Evolutionary conservation across 768 basidiomycete species (phyloP), one percentile per base, ranked within the genome.

Genomic region (Rhizopogon sp.): DNA sequence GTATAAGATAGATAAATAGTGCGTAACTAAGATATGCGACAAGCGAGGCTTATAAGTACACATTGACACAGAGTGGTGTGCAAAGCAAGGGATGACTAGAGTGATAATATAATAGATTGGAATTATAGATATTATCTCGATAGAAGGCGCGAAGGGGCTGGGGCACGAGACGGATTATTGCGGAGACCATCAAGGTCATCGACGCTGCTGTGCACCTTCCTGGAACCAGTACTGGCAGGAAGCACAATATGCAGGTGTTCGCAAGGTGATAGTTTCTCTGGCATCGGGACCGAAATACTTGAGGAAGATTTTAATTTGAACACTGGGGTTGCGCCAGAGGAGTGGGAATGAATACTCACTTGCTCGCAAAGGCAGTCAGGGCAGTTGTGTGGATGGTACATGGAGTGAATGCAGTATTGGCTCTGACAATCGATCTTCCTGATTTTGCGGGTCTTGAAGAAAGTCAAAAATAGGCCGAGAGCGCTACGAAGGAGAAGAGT

Each of bases 231-330:
- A 80, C 49, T 80, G 72, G 68, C 84, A 85, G 37, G 77, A 70
- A n/a, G 58, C 55, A 61, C 84, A 87, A 63, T 79, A 85, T 1
- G 80, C 80, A 53, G 70, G 64, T 2, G 78, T 83, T 45, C 70
- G 68, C 22, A 69, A 62, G 0, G 79, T 80, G 56, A 88, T 75
- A 3, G 73, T 82, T 67, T 92, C 87, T 52, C 76, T 78, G 42
- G 71, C 70, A 61, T 91, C 89, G 1, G 90, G 89, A 20, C 87
- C 87, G 60, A 78, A 76, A 65, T 84, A 88, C 89, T 89, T 62
- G 56, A 55, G 31, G 3, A 25, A 29, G 40, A 16, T 3, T 43
- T 33, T 60, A 28, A 63, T 59, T 22, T 25, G 43, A 42, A 37
- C 33, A 28, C 29, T 44, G 10, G 17, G 50, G 29, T 37, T 54